Evolutionary conservation across 2,329 filamentous ascomycete species (phyloP), one percentile per base, ranked within the genome.

Genomic region (Hymenoscyphus fructigenus): DNA sequence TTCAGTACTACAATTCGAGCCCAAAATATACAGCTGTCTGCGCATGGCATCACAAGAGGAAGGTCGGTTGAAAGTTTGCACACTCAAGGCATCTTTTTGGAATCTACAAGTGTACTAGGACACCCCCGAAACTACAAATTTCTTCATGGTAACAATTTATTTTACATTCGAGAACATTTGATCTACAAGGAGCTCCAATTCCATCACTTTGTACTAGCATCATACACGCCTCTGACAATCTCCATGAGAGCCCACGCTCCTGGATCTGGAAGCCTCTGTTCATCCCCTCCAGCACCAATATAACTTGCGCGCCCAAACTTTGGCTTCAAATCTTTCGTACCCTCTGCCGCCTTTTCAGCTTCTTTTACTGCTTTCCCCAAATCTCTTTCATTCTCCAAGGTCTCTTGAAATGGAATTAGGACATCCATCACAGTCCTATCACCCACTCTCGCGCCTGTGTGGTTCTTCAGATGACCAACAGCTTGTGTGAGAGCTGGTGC

Each of bases 231-330:
- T 41, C 66, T 67, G 17, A 72, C 67, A 59, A 71, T 68, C 34
- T 67, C 68, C 65, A 80, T 78, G 32, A 85, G 73, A n/a, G 83
- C 83, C 71, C 83, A 79, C 15, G 83, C 83, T 23, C 83, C 83
- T 15, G 83, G 83, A 77, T 86, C 83, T n/a, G 83, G 82, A 9
- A 71, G 83, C 61, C 59, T 67, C 81, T 67, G 63, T 78, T 79
- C 72, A 82, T 78, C 74, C 77, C 81, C 10, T 78, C 79, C 47
- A 78, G 47, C 79, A 79, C 50, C 85, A 79, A 74, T 67, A 68
- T 86, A 86, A 50, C 84, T 83, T 32, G 82, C 82, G 66, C 83
- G 76, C 32, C 83, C 83, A 65, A 85, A 75, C 68, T 79, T 83
- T 44, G 83, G 82, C 70, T 82, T 80, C 81, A 85, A 82, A n/a